phyloP scores from a whole-genome alignment of 805 yeast species.

The Tanozyma kutaoensis region DNA sequence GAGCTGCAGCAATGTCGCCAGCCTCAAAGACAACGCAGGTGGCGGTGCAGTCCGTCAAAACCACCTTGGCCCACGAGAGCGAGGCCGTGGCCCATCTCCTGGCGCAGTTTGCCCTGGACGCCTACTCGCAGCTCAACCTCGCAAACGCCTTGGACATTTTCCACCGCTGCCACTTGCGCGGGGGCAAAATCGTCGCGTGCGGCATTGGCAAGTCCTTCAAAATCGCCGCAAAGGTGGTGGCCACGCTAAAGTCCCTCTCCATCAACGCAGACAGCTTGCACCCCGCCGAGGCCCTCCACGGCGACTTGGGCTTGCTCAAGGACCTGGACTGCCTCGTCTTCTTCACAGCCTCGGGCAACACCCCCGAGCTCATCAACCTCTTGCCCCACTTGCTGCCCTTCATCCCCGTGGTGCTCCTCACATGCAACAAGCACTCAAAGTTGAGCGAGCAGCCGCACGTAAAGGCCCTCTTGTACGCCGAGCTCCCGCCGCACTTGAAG shows the following conservation, averaged over 20 bases:
- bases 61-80: constrained; percentile 31
- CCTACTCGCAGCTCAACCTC: constrained; percentile 32
- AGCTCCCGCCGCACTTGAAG: constrained; percentile 39
- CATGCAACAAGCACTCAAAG: constrained; percentile 34
- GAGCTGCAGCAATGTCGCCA: too few relatives aligned
- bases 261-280: constrained; percentile 57
- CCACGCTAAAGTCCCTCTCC: constrained; percentile 72
- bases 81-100: constrained; percentile 33
- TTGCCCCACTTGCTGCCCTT: constrained; percentile 42
- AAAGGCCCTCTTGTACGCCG: constrained; percentile 43
- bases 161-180: constrained; percentile 10
- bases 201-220: constrained; percentile 83
- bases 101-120: constrained; percentile 30
- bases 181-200: constrained; percentile 62
- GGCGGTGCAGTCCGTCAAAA: constrained; percentile 21
- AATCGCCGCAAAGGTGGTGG: constrained; percentile 65
- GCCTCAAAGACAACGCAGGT: too few relatives aligned
- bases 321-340: constrained; percentile 47
- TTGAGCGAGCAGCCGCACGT: constrained; percentile 39
- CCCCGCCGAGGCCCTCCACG: constrained; percentile 84
- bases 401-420: constrained; percentile 46
- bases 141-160: constrained; percentile 29
- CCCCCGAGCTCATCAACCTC: constrained; percentile 57
- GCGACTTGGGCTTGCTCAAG: constrained; percentile 67
- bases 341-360: constrained; percentile 71